Conservation (phyloP, 2,329 filamentous ascomycete genomes). For the Aspergillus jensenii region DNA sequence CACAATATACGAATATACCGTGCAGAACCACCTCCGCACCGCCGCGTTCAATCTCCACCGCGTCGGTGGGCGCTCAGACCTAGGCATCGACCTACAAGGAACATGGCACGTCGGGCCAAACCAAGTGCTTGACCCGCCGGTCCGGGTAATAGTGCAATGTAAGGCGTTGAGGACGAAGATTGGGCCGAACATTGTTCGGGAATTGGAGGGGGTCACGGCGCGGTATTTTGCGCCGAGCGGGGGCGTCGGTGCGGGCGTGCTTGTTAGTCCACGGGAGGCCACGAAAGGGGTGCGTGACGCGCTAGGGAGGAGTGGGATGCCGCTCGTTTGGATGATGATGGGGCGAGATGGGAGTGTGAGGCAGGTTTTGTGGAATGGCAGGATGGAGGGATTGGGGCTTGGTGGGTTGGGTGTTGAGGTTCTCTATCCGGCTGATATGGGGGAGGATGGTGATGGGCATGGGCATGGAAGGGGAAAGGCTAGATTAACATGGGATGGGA, state of each 20-base stretch:
- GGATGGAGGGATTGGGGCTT: conserved; percentile 39
- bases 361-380: conserved; percentile 48
- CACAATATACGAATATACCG: conserved; percentile 49
- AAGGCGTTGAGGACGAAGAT: conserved; percentile 45
- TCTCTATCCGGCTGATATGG: conserved; percentile 23
- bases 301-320: conserved; percentile 64
- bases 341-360: conserved; percentile 37
- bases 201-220: conserved; percentile 68
- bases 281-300: conserved; percentile 78
- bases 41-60: conserved; percentile 43
- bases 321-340: conserved; percentile 64
- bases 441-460: conserved; percentile 9
- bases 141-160: conserved; percentile 49
- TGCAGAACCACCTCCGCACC: conserved; percentile 38
- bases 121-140: conserved; percentile 20
- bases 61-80: conserved; percentile 47
- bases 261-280: conserved; percentile 68
- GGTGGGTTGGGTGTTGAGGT: conserved; percentile 40
- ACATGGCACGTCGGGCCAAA: conserved; percentile 35
- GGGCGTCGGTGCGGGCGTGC: conserved; percentile 55
- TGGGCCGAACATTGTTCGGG: conserved; percentile 45
- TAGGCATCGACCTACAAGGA: conserved; percentile 48
- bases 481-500: conserved; percentile 39
- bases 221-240: conserved; percentile 57
- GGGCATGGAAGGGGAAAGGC: conserved; percentile 21